A percentile compares a stretch with the other conserved stretches of the same genome.
Conservation (phyloP, 495 filamentous ascomycete genomes). For the Aspergillus coremiiformis region DNA sequence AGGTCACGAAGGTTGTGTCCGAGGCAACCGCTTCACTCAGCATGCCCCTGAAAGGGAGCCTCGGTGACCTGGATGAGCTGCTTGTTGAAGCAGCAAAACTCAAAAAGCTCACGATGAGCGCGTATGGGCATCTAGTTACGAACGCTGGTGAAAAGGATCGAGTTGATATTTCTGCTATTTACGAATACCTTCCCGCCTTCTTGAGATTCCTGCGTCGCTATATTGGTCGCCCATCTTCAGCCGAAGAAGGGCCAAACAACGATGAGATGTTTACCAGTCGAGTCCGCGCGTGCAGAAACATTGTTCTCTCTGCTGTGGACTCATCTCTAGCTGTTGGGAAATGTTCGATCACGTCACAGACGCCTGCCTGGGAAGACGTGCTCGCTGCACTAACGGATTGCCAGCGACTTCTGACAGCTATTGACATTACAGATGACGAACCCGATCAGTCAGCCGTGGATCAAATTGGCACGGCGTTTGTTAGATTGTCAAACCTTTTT, state of each 20-base stretch:
- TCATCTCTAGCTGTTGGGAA: slow-evolving; percentile 37
- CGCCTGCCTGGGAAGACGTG: slow-evolving; percentile 35
- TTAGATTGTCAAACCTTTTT: slow-evolving; percentile 69
- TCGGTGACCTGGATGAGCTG: slow-evolving; percentile 61
- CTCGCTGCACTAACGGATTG: slow-evolving; percentile 32
- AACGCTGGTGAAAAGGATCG: slow-evolving; percentile 17
- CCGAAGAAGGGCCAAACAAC: slow-evolving; percentile 26
- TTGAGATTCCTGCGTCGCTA: slow-evolving; percentile 42
- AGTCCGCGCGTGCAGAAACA: slow-evolving; percentile 26
- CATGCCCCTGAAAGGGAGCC: slow-evolving; percentile 55
- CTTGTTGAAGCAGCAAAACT: slow-evolving; percentile 55
- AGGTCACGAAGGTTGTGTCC: slow-evolving; percentile 18
- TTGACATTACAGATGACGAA: slow-evolving; percentile 29
- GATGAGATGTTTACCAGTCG: slow-evolving; percentile 26
- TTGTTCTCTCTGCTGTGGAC: slow-evolving; percentile 36
- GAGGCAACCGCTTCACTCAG: slow-evolving; percentile 44
- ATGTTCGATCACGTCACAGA: slow-evolving; percentile 32
- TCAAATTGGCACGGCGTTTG: slow-evolving; percentile 23
- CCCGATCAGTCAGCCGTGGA: slow-evolving; percentile 15
- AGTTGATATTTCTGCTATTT: slow-evolving; percentile 20
- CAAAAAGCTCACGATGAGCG: slow-evolving; percentile 51
- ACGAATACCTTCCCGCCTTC: slow-evolving; percentile 36
- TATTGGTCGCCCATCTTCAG: slow-evolving; percentile 28
- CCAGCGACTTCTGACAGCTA: slow-evolving; percentile 28
- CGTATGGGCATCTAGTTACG: slow-evolving; percentile 39